A percentile compares a stretch with the other conserved stretches of the same genome.
These are phyloP conservation scores for Rhodotorula babjevae DNA, from an alignment of 768 basidiomycete species.

Conservation along the genomic window DNA sequence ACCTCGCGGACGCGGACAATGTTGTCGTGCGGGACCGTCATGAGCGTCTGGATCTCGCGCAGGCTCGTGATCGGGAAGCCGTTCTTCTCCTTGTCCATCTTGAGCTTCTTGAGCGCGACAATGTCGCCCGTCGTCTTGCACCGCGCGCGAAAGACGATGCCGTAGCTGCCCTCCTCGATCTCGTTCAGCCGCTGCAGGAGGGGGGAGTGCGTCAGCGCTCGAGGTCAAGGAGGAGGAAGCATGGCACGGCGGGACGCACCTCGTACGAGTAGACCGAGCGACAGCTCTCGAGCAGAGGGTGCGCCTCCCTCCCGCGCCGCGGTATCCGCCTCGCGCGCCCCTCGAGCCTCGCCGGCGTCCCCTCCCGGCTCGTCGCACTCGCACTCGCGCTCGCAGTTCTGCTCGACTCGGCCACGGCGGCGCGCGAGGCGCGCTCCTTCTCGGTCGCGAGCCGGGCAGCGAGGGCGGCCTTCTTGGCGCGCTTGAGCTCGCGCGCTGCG, in stretches of 20 bases:
- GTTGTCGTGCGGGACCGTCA: conserved; percentile 71
- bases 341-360: conserved; percentile 1
- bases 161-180: conserved; percentile 98
- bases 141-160: conserved; percentile 90
- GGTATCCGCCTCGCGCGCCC: background rate
- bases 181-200: conserved; percentile 61
- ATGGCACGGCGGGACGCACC: conserved; percentile 14
- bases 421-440: background rate
- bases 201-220: background rate
- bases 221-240: background rate
- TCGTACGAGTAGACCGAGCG: conserved; percentile 37
- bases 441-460: conserved; percentile 19
- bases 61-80: conserved; percentile 97
- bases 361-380: background rate
- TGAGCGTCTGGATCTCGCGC: conserved; percentile 91
- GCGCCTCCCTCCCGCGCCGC: conserved; percentile 23
- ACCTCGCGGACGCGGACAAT: conserved; percentile 96
- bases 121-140: conserved; percentile 93
- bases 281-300: conserved; percentile 35
- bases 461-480: conserved; percentile 23
- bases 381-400: background rate
- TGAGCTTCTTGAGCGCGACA: conserved; percentile 94
- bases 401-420: background rate
- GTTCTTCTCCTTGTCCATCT: conserved; percentile 96
- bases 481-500: conserved; percentile 15